Conservation (phyloP, 2,329 filamentous ascomycete species). For the Alternaria arborescens region DNA sequence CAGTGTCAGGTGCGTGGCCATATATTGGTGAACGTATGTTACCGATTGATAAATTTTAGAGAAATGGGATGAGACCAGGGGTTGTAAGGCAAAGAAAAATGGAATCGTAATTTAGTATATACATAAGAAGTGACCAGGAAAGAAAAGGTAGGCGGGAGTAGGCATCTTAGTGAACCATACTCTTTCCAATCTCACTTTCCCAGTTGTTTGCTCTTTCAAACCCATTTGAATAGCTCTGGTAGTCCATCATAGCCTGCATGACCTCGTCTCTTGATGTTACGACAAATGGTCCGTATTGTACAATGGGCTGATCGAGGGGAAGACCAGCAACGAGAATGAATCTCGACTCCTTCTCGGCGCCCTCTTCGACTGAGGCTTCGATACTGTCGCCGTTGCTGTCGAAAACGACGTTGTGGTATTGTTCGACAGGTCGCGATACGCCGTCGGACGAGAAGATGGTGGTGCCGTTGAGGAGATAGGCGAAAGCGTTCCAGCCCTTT, state of each 20-base stretch:
- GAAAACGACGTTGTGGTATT: constrained; percentile 91
- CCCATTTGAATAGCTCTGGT: constrained; percentile 48
- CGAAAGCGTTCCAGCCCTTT: constrained; percentile 86
- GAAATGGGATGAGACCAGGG: neutral
- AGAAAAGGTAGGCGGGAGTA: neutral
- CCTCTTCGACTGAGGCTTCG: constrained; percentile 71
- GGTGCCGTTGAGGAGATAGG: constrained; percentile 81
- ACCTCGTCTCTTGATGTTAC: constrained; percentile 49
- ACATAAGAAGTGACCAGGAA: neutral
- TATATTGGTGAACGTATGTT: too few relatives aligned
- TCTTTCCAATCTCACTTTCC: constrained; percentile 72
- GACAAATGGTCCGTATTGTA: constrained; percentile 53
- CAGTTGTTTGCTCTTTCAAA: constrained; percentile 75
- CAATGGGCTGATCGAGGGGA: constrained; percentile 56
- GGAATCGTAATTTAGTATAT: neutral
- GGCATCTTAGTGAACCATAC: constrained; percentile 37
- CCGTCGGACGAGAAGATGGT: constrained; percentile 62
- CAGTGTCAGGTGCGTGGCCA: too few relatives aligned
- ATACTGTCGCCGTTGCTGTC: constrained; percentile 80
- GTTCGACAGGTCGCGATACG: constrained; percentile 60
- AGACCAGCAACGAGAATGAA: constrained; percentile 80
- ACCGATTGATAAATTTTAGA: too few relatives aligned
- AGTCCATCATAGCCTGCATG: constrained; percentile 51
- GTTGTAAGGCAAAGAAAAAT: neutral
- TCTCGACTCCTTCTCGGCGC: constrained; percentile 66